Evolutionary conservation across 2,329 filamentous ascomycete species (phyloP), one percentile per base, ranked within the genome.

Genomic region (Trichoderma sp.): DNA sequence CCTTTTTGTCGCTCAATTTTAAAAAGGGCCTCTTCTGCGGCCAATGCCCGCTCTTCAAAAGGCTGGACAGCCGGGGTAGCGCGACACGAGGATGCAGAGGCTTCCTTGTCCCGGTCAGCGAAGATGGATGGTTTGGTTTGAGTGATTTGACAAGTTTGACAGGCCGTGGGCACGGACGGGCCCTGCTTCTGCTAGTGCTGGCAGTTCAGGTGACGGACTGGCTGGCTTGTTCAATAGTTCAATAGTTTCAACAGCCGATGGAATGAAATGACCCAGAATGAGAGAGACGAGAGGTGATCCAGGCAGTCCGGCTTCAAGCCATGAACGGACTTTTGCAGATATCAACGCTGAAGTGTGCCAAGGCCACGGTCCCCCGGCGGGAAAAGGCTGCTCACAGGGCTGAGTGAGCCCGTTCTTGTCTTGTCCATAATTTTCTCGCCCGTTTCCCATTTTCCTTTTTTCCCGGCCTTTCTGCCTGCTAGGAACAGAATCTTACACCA

Each of bases 361-460:
- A 56, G 24, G 21, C 32, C 63, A 39, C 47, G 24, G 24, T 57
- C 34, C 61, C 47, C 47, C 47, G 47, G 47, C 21, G 47, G n/a
- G 14, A 43, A 56, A 56, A 67, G 64, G 64, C 64, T 67, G 47
- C 36, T 43, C 65, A 43, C 53, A 60, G 53, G 65, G 65, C 65
- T 68, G 65, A 68, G 36, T 67, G 64, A 62, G 36, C 65, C 43
- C 30, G 65, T 21, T 53, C 65, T 47, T 15, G 53, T 43, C 65
- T 60, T 43, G 65, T 32, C 65, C 53, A 60, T 60, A 58, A 68
- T n/a, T 30, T 68, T 68, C n/a, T 51, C 53, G 34, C 36, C 61
- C 30, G 15, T 15, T 24, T 15, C 6, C 5, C 34, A 15, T 36
- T n/a, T 47, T 15, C 11, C n/a, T 30, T 34, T 51, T 30, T 51